Conservation (phyloP, 192 early-diverging fungal species). For the Neocallimastix lanati region DNA sequence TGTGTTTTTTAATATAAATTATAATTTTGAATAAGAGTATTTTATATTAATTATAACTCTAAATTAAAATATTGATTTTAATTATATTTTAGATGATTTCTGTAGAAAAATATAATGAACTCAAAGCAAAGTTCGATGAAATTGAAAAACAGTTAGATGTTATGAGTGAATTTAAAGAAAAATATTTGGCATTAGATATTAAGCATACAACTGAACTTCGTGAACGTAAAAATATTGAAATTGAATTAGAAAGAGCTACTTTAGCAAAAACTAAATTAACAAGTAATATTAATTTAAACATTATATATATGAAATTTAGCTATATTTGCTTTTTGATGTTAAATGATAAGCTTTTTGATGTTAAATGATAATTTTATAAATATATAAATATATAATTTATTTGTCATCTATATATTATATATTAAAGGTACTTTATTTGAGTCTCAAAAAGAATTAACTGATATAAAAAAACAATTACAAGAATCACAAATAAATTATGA, state of each 20-base stretch:
- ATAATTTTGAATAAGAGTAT: no score
- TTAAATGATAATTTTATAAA: no score
- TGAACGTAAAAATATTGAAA: not conserved
- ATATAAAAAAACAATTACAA: conserved; percentile 33
- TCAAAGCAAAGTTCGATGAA: not conserved
- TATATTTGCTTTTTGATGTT: no score
- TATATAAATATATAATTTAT: no score
- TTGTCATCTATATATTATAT: no score
- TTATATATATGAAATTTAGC: no score
- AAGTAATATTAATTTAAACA: not conserved
- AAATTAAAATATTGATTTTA: no score
- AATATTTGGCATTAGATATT: not conserved
- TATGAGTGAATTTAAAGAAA: not conserved
- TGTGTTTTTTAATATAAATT: no score
- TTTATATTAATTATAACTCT: no score
- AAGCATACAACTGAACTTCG: not conserved
- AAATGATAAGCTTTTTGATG: no score
- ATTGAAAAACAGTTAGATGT: not conserved
- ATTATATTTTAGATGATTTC: not conserved
- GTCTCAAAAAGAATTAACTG: conserved; percentile 53
- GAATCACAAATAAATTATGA: conserved; percentile 40
- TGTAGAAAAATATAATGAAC: not conserved
- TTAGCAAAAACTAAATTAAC: not conserved
- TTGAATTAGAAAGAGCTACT: not conserved
- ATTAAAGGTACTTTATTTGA: conserved; percentile 35